Evolutionary conservation across 179 eudicot species (phyloP).

Genomic region (Carnegiea gigantea): DNA sequence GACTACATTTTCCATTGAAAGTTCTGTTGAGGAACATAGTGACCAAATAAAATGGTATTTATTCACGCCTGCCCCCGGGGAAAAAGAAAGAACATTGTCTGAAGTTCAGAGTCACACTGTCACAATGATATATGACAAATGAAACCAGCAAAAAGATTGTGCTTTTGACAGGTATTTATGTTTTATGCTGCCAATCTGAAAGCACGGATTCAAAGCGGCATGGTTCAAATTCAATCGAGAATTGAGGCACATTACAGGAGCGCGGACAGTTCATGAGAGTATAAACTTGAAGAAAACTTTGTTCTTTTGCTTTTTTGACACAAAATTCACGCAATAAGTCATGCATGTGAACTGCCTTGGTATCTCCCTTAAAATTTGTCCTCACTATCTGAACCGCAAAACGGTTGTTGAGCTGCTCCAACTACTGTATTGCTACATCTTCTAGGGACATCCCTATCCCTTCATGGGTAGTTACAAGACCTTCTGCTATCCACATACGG

Average conservation of each 20-base stretch:
- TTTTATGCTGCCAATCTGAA: no score
- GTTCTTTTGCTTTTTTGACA: constrained; percentile 36
- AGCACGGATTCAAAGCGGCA: constrained; percentile 10
- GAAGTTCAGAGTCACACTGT: no score
- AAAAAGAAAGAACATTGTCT: no score
- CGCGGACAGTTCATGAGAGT: neutral
- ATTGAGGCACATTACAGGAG: neutral
- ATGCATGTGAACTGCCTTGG: constrained; percentile 45
- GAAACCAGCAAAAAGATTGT: no score
- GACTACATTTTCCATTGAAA: no score
- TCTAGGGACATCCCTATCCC: constrained; percentile 32
- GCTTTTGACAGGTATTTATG: no score
- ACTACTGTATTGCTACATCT: constrained; percentile 45
- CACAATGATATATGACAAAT: no score
- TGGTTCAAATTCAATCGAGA: neutral
- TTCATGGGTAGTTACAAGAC: constrained; percentile 29
- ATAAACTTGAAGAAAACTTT: constrained; percentile 23
- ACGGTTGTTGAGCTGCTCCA: constrained; percentile 46
- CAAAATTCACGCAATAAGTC: constrained; percentile 58
- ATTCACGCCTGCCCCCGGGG: no score
- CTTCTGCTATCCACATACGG: constrained; percentile 62
- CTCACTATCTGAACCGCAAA: constrained; percentile 52
- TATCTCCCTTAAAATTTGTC: constrained; percentile 39
- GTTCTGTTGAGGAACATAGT: no score
- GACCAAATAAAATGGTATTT: no score